Evolutionary conservation across 2,329 filamentous ascomycete genomes (phyloP).

Genomic region (Claviceps sp.): DNA sequence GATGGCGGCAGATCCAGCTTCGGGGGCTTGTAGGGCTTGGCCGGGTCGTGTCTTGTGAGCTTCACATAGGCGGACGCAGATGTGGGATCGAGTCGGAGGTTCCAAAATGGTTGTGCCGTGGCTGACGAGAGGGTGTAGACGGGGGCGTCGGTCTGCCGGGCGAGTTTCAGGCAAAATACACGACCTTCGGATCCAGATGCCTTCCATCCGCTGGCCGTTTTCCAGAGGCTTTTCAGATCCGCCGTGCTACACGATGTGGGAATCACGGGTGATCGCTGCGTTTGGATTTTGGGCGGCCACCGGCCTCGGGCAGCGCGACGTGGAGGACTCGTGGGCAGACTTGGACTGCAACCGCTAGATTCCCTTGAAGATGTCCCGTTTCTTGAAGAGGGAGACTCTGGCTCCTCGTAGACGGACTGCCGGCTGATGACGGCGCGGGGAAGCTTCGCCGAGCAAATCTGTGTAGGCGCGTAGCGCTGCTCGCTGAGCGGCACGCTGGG

Average conservation of each 20-base stretch:
- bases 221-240: slow-evolving; percentile 53
- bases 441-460: slow-evolving; percentile 49
- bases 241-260: slow-evolving; percentile 43
- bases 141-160: slow-evolving; percentile 44
- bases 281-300: slow-evolving; percentile 20
- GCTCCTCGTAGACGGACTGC: slow-evolving; percentile 37
- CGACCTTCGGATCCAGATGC: slow-evolving; percentile 45
- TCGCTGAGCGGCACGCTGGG: slow-evolving; percentile 50
- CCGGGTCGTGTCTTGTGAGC: slow-evolving; percentile 46
- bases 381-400: neutral
- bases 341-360: no score
- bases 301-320: slow-evolving; percentile 8
- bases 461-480: slow-evolving; percentile 58
- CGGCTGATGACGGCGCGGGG: slow-evolving; percentile 53
- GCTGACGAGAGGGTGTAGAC: slow-evolving; percentile 52
- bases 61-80: slow-evolving; percentile 49
- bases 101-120: slow-evolving; percentile 49
- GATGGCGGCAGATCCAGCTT: slow-evolving; percentile 10
- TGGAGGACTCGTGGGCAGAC: slow-evolving; percentile 10
- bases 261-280: slow-evolving; percentile 27
- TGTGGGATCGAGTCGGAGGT: slow-evolving; percentile 48
- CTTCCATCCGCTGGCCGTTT: slow-evolving; percentile 56
- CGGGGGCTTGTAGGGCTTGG: slow-evolving; percentile 38
- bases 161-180: slow-evolving; percentile 45
- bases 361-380: no score